phyloP scores from a whole-genome alignment of 2,329 filamentous ascomycete species.

The Talaromyces piceae region DNA sequence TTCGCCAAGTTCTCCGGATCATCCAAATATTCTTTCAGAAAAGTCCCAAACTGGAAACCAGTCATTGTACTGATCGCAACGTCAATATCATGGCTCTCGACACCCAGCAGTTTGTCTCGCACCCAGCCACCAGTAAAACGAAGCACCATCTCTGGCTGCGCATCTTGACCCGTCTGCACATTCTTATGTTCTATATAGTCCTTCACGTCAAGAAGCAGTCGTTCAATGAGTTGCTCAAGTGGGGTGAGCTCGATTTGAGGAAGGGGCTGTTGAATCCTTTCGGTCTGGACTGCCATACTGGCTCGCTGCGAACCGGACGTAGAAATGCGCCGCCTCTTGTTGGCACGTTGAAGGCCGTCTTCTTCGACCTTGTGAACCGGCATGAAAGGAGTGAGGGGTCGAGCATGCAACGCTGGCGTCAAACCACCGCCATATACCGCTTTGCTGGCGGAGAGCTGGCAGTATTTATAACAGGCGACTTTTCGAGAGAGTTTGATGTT shows the following conservation, averaged over 20 bases:
- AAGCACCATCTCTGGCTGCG: constrained; percentile 40
- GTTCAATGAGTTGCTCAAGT: constrained; percentile 63
- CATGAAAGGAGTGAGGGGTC: constrained; percentile 19
- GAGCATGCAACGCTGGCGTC: constrained; percentile 1
- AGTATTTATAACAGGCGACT: neutral
- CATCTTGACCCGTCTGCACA: neutral
- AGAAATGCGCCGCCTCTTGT: constrained; percentile 28
- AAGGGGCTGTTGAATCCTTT: constrained; percentile 11
- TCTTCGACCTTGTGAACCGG: constrained; percentile 15
- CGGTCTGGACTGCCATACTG: constrained; percentile 2
- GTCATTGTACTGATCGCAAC: constrained; percentile 45
- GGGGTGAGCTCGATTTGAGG: constrained; percentile 54
- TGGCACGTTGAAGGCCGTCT: constrained; percentile 18
- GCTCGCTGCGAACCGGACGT: constrained; percentile 9
- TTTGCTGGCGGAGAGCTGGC: neutral
- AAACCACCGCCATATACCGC: constrained; percentile 7
- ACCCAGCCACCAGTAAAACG: constrained; percentile 46
- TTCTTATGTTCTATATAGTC: constrained; percentile 46
- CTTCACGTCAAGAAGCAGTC: constrained; percentile 77
- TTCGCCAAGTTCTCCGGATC: constrained; percentile 32
- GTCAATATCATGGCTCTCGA: constrained; percentile 42
- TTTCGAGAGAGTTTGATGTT: neutral
- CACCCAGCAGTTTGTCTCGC: constrained; percentile 42
- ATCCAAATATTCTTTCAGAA: constrained; percentile 37
- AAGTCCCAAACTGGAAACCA: constrained; percentile 39